Evolutionary conservation across 495 filamentous ascomycete genomes (phyloP), one percentile per base, ranked within the genome.

Genomic region (Hypoxylon rickii): DNA sequence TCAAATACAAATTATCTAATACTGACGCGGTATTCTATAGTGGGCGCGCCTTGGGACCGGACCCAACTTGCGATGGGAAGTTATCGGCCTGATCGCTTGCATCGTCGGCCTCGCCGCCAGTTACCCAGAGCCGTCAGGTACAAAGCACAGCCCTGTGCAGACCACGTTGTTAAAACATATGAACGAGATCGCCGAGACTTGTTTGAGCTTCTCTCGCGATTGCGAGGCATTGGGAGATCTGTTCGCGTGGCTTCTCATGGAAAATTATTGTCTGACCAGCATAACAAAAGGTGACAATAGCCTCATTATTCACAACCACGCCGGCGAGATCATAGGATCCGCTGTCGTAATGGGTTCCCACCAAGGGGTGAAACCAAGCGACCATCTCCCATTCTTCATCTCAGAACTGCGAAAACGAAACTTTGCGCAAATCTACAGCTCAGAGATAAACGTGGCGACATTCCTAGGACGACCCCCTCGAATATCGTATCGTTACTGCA

Each of bases 401-500:
- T 33, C 48, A 21, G 60, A 70, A 41, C 15, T 55, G 11, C 62
- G 67, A 18, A 64, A 57, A 42, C 33, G 58, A 21, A 17, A 64
- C 11, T 37, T 61, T 12, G 44, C 45, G n/a, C 51, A 57, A 7
- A 61, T 60, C 7, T 70, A 70, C 37, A 57, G 55, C 17, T 39
- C 49, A 19, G 67, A 70, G 10, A 53, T 70, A 13, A 57, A 59
- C 24, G 64, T 55, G 3, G 53, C 65, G 2, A 58, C 53, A 1
- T 68, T 66, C 31, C 38, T 68, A 18, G 67, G 67, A 7, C 67
- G 67, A 1, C 67, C 67, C 2, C 67, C 67, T 13, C 47, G 67
- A n/a, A 33, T 70, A 3, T 60, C 63, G 11, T 56, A 64, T 18
- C 65, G 67, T 12, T 70, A 70, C 32, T 70, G 65, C 59, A 70